Percentiles rank a stretch among this genome's conserved stretches.
Evolutionary conservation across 805 yeast species (phyloP).

Genomic region (Yarrowia sp.): DNA sequence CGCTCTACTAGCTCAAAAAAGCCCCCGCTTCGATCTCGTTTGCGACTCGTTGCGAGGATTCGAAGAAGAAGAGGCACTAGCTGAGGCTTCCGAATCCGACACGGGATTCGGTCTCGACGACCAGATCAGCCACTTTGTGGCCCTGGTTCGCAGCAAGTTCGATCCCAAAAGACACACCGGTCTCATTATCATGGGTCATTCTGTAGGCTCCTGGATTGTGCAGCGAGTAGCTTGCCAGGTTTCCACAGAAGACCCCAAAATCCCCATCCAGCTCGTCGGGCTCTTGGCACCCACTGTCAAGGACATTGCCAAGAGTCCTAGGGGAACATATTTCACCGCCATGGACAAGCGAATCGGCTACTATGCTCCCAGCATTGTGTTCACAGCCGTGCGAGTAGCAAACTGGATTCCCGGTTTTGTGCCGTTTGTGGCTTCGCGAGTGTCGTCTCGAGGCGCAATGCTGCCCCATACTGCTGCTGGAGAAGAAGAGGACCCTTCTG

Average conservation of each 20-base stretch:
- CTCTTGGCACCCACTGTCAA: slow-evolving; percentile 74
- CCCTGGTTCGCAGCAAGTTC: slow-evolving; percentile 6
- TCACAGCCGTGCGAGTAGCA: slow-evolving; percentile 20
- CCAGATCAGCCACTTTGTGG: slow-evolving; percentile 26
- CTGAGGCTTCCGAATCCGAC: background rate
- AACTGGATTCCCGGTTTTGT: slow-evolving; percentile 38
- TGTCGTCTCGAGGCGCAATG: slow-evolving; percentile 2
- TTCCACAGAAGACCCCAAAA: slow-evolving; percentile 43
- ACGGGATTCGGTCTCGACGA: slow-evolving; percentile 16
- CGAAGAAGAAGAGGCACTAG: slow-evolving; percentile 24
- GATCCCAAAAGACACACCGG: slow-evolving; percentile 13
- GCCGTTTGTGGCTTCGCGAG: slow-evolving; percentile 46
- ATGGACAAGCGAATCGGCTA: slow-evolving; percentile 45
- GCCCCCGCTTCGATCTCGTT: slow-evolving; percentile 22
- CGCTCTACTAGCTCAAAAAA: slow-evolving; percentile 19
- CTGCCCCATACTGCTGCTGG: background rate
- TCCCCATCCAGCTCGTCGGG: slow-evolving; percentile 58
- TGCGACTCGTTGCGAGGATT: slow-evolving; percentile 36
- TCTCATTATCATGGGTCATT: slow-evolving; percentile 66
- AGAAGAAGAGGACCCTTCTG: background rate
- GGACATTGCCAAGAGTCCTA: slow-evolving; percentile 60
- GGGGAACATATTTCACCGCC: slow-evolving; percentile 51
- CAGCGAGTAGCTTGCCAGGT: slow-evolving; percentile 56
- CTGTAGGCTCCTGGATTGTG: slow-evolving; percentile 70
- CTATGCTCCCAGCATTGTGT: slow-evolving; percentile 39